phyloP scores from a whole-genome alignment of 768 basidiomycete genomes.

The Psilocybe subaeruginosa region DNA sequence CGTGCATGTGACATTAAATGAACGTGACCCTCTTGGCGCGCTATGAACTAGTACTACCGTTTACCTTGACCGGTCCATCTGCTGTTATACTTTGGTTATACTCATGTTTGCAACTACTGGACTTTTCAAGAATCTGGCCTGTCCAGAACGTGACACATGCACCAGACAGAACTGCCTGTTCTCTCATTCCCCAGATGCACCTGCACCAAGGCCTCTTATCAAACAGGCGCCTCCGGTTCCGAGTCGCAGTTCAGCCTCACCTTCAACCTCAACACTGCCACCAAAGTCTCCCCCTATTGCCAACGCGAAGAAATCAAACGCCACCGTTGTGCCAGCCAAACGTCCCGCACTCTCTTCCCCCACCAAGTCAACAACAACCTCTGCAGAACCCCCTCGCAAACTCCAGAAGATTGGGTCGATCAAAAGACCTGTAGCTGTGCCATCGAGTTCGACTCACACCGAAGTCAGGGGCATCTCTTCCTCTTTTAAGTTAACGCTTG shows the following conservation, averaged over 20 bases:
- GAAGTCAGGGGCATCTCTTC: conserved; percentile 26
- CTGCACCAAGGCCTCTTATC: conserved; percentile 35
- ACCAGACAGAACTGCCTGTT: conserved; percentile 61
- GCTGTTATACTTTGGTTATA: too few relatives aligned
- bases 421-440: conserved; percentile 44
- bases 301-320: conserved; percentile 15
- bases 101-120: conserved; percentile 66
- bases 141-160: conserved; percentile 59
- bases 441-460: conserved; percentile 37
- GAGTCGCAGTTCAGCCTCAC: neutral
- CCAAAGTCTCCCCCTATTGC: conserved; percentile 9
- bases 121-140: conserved; percentile 60
- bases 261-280: conserved; percentile 9
- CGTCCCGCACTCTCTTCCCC: conserved; percentile 42
- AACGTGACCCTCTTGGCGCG: conserved; percentile 11
- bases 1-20: conserved; percentile 5
- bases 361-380: conserved; percentile 25
- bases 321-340: conserved; percentile 51
- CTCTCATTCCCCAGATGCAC: conserved; percentile 54
- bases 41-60: neutral
- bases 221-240: conserved; percentile 22
- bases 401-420: conserved; percentile 55
- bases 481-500: neutral
- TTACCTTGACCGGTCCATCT: too few relatives aligned
- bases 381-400: conserved; percentile 63